Evolutionary conservation across 2,329 filamentous ascomycete species (phyloP).

Genomic region (Pleoardoris graminearum): DNA sequence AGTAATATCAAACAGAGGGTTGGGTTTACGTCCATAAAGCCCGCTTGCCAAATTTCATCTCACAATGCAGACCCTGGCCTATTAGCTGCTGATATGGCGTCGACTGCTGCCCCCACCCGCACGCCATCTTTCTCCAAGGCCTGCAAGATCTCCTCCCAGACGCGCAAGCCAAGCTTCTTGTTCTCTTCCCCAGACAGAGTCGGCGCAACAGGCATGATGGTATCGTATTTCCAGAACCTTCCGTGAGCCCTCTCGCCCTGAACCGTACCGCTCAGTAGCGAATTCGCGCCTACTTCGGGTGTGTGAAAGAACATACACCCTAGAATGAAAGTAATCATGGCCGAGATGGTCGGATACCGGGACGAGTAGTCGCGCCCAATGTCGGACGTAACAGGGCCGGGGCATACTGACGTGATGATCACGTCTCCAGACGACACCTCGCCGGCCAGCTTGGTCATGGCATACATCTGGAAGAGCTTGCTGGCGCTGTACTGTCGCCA

Average conservation of each 20-base stretch:
- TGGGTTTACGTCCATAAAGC: too few relatives aligned
- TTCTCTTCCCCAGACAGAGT: conserved; percentile 38
- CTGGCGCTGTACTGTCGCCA: conserved; percentile 34
- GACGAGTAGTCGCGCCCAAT: conserved; percentile 33
- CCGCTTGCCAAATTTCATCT: not conserved
- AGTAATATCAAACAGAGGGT: too few relatives aligned
- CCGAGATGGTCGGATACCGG: conserved; percentile 25
- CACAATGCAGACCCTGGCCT: not conserved
- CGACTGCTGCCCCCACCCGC: conserved; percentile 14
- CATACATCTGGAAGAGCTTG: conserved; percentile 45
- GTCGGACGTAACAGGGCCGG: conserved; percentile 35
- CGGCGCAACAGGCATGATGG: conserved; percentile 33
- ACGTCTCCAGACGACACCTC: conserved; percentile 33
- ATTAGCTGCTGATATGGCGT: conserved; percentile 1
- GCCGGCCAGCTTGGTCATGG: conserved; percentile 32
- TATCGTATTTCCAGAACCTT: conserved; percentile 43
- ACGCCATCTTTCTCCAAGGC: conserved; percentile 37
- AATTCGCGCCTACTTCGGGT: conserved; percentile 35
- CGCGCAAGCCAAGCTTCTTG: conserved; percentile 29
- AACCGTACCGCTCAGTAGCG: conserved; percentile 38
- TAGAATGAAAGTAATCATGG: conserved; percentile 22
- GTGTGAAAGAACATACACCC: conserved; percentile 26
- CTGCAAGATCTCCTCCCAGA: conserved; percentile 42
- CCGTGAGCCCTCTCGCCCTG: conserved; percentile 41
- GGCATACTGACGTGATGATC: conserved; percentile 44